A percentile compares a stretch with the other conserved stretches of the same genome.
Conservation (phyloP, 208 protist species). For the Trypanosoma mega region DNA sequence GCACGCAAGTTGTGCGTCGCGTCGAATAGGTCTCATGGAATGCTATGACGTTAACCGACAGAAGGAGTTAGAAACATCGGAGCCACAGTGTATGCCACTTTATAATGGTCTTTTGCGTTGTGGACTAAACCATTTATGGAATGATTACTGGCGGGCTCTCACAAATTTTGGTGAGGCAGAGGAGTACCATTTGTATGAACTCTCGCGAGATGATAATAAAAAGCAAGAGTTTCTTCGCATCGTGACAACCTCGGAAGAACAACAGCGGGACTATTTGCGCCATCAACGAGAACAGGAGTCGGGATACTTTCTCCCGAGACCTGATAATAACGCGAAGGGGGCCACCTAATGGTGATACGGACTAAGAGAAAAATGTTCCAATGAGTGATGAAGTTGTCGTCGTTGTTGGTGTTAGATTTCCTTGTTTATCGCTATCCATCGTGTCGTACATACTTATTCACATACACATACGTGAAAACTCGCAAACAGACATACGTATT, state of each 20-base stretch:
- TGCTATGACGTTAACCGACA: conserved; percentile 60
- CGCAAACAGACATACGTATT: no score
- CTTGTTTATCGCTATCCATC: no score
- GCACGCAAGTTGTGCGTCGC: conserved; percentile 44
- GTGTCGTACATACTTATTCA: no score
- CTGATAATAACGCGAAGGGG: conserved; percentile 15
- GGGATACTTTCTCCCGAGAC: conserved; percentile 21
- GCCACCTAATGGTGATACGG: conserved; percentile 21
- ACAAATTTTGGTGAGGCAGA: conserved; percentile 73
- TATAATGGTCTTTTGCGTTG: conserved; percentile 74
- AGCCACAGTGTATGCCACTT: conserved; percentile 51
- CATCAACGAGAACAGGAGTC: conserved; percentile 20
- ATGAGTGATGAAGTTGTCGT: not conserved
- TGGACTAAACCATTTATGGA: conserved; percentile 82
- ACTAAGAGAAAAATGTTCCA: not conserved
- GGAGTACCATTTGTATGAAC: conserved; percentile 74
- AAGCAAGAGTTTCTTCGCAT: conserved; percentile 66
- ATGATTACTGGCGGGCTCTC: conserved; percentile 79
- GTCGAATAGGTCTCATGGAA: conserved; percentile 37
- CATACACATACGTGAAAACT: no score
- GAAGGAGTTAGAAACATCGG: conserved; percentile 44
- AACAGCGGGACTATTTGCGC: conserved; percentile 32
- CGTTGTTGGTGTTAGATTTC: not conserved
- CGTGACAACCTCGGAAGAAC: conserved; percentile 44
- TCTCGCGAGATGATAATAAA: conserved; percentile 77